A percentile compares a stretch with the other conserved stretches of the same genome.
phyloP scores from a whole-genome alignment of 2,329 filamentous ascomycete genomes.

The Claviceps digitariae region DNA sequence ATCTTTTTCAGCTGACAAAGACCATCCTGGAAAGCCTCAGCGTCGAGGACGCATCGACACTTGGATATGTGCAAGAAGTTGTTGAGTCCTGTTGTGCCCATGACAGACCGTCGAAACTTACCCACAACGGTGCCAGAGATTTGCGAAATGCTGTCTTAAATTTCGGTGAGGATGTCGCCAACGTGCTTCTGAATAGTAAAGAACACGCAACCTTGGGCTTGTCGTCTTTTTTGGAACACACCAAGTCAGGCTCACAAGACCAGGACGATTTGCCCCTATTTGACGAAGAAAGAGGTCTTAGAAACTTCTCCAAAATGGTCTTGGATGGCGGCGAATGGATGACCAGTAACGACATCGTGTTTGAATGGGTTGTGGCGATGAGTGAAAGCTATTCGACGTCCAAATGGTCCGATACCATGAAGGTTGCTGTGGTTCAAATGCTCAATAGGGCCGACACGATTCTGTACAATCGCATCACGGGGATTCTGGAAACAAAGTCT shows the following conservation, averaged over 20 bases:
- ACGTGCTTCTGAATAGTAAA: slow-evolving; percentile 38
- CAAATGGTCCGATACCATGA: slow-evolving; percentile 46
- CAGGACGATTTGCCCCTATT: slow-evolving; percentile 33
- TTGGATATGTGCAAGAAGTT: slow-evolving; percentile 33
- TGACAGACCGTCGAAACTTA: slow-evolving; percentile 35
- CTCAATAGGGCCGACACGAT: slow-evolving; percentile 38
- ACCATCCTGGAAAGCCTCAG: slow-evolving; percentile 42
- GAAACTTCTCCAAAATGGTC: slow-evolving; percentile 34
- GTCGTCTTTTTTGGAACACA: slow-evolving; percentile 50
- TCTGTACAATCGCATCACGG: slow-evolving; percentile 32
- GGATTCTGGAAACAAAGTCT: slow-evolving; percentile 25
- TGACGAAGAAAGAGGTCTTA: slow-evolving; percentile 38
- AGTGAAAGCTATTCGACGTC: slow-evolving; percentile 36
- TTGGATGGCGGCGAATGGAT: slow-evolving; percentile 32
- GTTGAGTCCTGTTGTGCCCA: slow-evolving; percentile 39
- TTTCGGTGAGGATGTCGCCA: slow-evolving; percentile 40
- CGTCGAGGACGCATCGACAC: slow-evolving; percentile 33
- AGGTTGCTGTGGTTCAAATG: slow-evolving; percentile 42
- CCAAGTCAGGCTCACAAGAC: slow-evolving; percentile 41
- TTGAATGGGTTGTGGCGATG: slow-evolving; percentile 42
- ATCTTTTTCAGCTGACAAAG: slow-evolving; percentile 41
- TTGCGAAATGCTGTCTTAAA: slow-evolving; percentile 33
- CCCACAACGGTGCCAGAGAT: slow-evolving; percentile 32
- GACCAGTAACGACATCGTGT: slow-evolving; percentile 42
- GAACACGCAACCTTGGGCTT: slow-evolving; percentile 38